phyloP scores from a whole-genome alignment of 1,139 yeast species.

The Scheffersomyces stambukii region DNA sequence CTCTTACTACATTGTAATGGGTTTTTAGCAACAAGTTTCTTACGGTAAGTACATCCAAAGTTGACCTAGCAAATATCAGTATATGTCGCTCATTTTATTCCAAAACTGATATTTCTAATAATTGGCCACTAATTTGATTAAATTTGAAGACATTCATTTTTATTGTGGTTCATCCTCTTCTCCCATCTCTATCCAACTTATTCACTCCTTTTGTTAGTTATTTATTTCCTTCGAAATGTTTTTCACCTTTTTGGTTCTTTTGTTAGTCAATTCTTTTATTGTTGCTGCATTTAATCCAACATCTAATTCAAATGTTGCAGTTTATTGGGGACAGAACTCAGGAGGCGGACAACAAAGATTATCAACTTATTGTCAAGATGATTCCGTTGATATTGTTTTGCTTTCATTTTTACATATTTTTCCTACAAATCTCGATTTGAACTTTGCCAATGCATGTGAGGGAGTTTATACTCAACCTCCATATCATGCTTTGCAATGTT shows the following conservation, averaged over 20 bases:
- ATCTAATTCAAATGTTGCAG: constrained; percentile 59
- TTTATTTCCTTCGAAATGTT: not conserved
- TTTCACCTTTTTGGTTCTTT: constrained; percentile 3
- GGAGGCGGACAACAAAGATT: constrained; percentile 58
- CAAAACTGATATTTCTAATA: too few relatives aligned
- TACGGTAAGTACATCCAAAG: too few relatives aligned
- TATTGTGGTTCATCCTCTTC: not conserved
- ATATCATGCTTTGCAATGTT: constrained; percentile 58
- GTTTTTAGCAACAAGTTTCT: too few relatives aligned
- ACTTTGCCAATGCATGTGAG: constrained; percentile 69
- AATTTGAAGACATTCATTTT: too few relatives aligned
- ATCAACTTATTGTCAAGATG: constrained; percentile 63
- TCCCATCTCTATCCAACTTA: constrained; percentile 3
- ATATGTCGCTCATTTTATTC: too few relatives aligned
- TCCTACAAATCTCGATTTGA: constrained; percentile 47
- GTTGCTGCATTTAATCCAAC: constrained; percentile 37
- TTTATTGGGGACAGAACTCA: constrained; percentile 92
- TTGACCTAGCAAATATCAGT: too few relatives aligned
- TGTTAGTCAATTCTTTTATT: constrained; percentile 5
- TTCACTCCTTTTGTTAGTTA: constrained; percentile 1
- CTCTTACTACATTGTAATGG: too few relatives aligned
- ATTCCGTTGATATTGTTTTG: constrained; percentile 66
- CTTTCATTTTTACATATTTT: constrained; percentile 67
- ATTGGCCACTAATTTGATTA: too few relatives aligned
- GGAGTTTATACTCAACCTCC: constrained; percentile 41